phyloP scores from a whole-genome alignment of 2,329 filamentous ascomycete species.

The Blastomyces gilchristii region DNA sequence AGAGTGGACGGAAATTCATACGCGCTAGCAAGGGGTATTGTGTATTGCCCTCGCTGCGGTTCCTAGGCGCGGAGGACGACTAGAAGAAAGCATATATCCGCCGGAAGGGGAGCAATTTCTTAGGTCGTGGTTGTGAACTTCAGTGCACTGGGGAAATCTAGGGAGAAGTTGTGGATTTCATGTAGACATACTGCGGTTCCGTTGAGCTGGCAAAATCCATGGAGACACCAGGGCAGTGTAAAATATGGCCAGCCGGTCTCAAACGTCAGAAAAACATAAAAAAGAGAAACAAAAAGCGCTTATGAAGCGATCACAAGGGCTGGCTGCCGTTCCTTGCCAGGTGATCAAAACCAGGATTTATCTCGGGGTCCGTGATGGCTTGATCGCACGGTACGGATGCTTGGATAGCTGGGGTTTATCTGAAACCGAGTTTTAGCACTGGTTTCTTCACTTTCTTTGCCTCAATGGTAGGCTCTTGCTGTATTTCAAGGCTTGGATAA shows the following conservation, averaged over 20 bases:
- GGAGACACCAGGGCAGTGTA: neutral
- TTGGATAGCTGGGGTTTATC: neutral
- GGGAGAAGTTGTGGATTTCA: neutral
- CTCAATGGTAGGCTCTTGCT: neutral
- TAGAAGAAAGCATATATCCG: neutral
- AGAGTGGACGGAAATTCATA: neutral
- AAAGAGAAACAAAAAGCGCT: neutral
- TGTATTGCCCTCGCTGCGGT: too few species aligned
- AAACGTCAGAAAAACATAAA: neutral
- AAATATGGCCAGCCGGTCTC: neutral
- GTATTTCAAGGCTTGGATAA: conserved; percentile 17
- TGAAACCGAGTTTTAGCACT: neutral
- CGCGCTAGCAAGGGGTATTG: neutral
- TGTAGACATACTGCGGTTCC: neutral
- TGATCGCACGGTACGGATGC: neutral
- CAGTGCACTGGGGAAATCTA: neutral
- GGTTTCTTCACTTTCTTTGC: neutral
- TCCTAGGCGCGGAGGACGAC: neutral
- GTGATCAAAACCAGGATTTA: neutral
- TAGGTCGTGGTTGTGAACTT: neutral
- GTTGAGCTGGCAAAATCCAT: neutral
- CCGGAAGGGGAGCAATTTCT: neutral
- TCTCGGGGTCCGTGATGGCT: neutral
- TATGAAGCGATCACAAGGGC: neutral
- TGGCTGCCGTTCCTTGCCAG: neutral